Evolutionary conservation across 306 rosid genomes (phyloP).

Genomic region (Herpetospermum pedunculosum): DNA sequence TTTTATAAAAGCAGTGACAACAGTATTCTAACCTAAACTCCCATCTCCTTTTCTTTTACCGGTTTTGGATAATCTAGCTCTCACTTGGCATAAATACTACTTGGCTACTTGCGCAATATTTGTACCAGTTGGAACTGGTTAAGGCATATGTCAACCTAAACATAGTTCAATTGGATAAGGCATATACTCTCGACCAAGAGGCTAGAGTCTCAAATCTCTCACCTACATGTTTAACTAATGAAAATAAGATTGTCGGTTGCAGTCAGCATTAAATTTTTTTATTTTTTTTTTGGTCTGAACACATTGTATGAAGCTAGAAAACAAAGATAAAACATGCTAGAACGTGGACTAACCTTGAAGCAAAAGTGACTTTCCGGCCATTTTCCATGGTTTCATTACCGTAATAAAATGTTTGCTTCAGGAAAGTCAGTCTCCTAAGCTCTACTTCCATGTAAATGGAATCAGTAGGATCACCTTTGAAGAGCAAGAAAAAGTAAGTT

Average conservation of each 20-base stretch:
- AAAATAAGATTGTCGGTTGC: neutral
- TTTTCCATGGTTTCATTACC: slow-evolving; percentile 40
- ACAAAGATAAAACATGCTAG: neutral
- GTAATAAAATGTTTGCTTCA: slow-evolving; percentile 56
- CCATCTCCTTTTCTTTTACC: neutral
- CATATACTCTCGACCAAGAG: too few species aligned
- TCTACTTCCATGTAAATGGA: slow-evolving; percentile 96
- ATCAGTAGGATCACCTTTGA: slow-evolving; percentile 81
- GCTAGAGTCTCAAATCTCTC: too few species aligned
- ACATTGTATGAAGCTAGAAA: neutral
- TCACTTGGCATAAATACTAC: neutral
- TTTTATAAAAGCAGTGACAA: neutral
- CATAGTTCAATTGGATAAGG: too few species aligned
- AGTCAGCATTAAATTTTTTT: neutral
- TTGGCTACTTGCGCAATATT: neutral
- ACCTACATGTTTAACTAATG: too few species aligned
- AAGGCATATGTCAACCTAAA: too few species aligned
- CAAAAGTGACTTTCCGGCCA: slow-evolving; percentile 47
- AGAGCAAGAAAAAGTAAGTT: slow-evolving; percentile 92
- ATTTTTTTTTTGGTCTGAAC: neutral
- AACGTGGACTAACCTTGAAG: slow-evolving; percentile 54
- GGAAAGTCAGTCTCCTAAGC: slow-evolving; percentile 70
- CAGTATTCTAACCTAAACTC: neutral
- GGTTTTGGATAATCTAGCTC: neutral
- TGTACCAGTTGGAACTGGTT: neutral